Conservation (phyloP, 2,329 filamentous ascomycete genomes). For the Cordyceps cicadae region DNA sequence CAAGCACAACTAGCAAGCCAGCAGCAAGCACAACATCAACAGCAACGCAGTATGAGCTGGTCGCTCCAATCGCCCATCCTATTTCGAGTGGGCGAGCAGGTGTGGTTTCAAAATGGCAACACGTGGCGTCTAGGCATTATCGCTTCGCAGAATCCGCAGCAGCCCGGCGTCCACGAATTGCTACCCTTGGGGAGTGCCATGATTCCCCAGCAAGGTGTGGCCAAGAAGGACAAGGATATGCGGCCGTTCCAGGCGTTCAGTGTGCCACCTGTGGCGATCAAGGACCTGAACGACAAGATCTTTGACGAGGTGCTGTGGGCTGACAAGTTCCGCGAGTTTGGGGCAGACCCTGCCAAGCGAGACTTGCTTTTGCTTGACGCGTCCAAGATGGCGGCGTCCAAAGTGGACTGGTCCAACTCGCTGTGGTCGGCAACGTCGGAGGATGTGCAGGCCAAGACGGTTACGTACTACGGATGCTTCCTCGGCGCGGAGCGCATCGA, state of each 20-base stretch:
- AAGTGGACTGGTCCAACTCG: conserved; percentile 41
- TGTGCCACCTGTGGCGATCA: conserved; percentile 34
- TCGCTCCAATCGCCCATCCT: conserved; percentile 27
- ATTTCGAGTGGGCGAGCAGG: conserved; percentile 41
- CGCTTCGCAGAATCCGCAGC: conserved; percentile 22
- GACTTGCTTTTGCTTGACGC: conserved; percentile 39
- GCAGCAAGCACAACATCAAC: conserved; percentile 1
- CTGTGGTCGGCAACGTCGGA: conserved; percentile 33
- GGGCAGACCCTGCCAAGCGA: conserved; percentile 28
- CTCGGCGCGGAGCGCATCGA: conserved; percentile 43
- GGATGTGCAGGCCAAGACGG: conserved; percentile 24
- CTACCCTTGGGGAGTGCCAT: conserved; percentile 33
- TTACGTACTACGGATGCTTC: conserved; percentile 39
- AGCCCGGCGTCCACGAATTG: conserved; percentile 26
- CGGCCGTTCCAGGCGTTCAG: conserved; percentile 45
- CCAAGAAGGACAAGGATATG: conserved; percentile 33
- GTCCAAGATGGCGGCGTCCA: conserved; percentile 42
- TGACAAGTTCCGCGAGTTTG: conserved; percentile 24
- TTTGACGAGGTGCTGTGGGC: conserved; percentile 39
- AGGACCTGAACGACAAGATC: conserved; percentile 30
- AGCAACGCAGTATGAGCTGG: conserved; percentile 19
- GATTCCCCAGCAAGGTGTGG: conserved; percentile 30
- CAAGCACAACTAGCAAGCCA: conserved; percentile 12
- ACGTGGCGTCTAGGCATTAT: conserved; percentile 43
- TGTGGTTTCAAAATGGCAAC: conserved; percentile 40